Evolutionary conservation across 176 grass and related monocot species (phyloP).

Genomic region (Zoysia japonica): DNA sequence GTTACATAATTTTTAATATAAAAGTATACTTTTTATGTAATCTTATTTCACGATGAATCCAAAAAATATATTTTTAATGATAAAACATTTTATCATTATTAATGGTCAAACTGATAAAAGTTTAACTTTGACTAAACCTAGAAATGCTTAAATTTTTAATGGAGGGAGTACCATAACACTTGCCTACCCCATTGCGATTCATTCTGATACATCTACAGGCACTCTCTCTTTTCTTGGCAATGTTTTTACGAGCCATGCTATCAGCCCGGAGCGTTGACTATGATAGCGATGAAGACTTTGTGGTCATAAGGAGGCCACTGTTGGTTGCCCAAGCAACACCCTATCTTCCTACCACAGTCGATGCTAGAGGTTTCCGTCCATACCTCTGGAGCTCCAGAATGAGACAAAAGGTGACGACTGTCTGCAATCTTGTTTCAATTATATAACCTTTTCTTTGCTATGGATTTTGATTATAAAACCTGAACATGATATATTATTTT

Average conservation of each 20-base stretch:
- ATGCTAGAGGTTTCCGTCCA: constrained; percentile 52
- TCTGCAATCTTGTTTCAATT: not conserved
- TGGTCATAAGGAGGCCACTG: constrained; percentile 79
- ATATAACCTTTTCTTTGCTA: not conserved
- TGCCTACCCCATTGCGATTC: not conserved
- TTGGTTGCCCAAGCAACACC: constrained; percentile 56
- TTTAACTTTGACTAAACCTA: no score
- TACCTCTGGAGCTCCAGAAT: constrained; percentile 74
- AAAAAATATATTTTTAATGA: no score
- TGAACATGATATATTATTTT: not conserved
- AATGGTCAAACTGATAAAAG: no score
- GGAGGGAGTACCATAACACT: not conserved
- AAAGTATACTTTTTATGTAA: no score
- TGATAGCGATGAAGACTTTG: constrained; percentile 93
- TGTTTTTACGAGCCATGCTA: constrained; percentile 61
- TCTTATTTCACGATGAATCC: no score
- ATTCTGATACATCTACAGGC: constrained; percentile 46
- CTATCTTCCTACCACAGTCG: constrained; percentile 52
- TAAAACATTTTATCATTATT: no score
- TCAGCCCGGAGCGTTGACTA: constrained; percentile 49
- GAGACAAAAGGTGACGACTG: constrained; percentile 76
- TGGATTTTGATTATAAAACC: not conserved
- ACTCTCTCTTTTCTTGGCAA: constrained; percentile 69
- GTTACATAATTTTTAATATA: no score
- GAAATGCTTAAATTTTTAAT: no score